Evolutionary conservation across 2,329 filamentous ascomycete species (phyloP), one percentile per base, ranked within the genome.

Genomic region (Arthrobotrys sinensis): DNA sequence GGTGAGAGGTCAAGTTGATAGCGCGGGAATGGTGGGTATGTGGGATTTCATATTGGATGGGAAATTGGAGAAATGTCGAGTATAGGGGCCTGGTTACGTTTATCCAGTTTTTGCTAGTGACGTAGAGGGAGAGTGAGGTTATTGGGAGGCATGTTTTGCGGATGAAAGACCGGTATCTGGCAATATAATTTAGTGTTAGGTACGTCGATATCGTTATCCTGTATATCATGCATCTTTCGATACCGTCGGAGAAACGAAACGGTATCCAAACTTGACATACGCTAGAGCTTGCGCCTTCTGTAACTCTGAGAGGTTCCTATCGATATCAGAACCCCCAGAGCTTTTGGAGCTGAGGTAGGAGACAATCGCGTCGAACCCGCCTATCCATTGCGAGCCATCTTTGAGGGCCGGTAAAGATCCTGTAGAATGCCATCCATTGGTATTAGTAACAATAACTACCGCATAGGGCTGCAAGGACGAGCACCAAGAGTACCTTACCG

Each of bases 41-140:
- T 1, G 94, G 94, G 4, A 96, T 87, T 48, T 92, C 92, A 89
- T 96, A 99, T 81, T 94, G 94, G 79, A 94, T 88, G 16, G 96
- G 94, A 87, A 96, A 97, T 46, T 92, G 89, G 45, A 98, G 89
- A 71, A 97, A 88, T 4, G 87, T 86, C 80, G 91, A 93, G 85
- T 94, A 97, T 43, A 93, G 91, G 1, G 93, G 92, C 14, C 93
- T 90, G 3, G 94, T 97, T 60, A 88, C 86, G 50, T 88, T 86
- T 69, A 90, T 87, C 88, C 96, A 99, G 86, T 98, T 97, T 80
- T 93, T 90, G 72, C 91, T 93, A 36, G 94, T 96, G 80, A 96
- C 92, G 84, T 96, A 98, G 81, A 98, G 91, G 64, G 91, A 94
- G 72, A 97, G 90, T 81, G 96, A 92, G 81, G 97, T 84, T 77